Evolutionary conservation across 352 stramenopile genomes (phyloP), one percentile per base, ranked within the genome.

Genomic region (Thraustochytrium striatum): DNA sequence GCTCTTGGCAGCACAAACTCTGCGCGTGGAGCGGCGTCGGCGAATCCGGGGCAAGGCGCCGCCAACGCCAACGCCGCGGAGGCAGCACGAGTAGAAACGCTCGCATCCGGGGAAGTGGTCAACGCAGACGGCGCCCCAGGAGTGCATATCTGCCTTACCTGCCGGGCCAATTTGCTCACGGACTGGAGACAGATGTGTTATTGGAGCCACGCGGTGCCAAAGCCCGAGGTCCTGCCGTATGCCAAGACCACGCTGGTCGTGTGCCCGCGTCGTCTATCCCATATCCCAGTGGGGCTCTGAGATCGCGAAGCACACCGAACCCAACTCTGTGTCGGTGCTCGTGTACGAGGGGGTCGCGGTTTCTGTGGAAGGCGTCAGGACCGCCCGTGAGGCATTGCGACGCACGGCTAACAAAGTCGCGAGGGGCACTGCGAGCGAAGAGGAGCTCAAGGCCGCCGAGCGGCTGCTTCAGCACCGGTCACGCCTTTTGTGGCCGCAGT

Each of bases 271-370:
- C 91, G 65, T 86, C 92, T 25, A 97, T 97, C 75, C 82, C 94
- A 50, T n/a, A n/a, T 81, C 87, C 39, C 93, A 97, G 82, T 97
- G 93, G 93, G 83, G 91, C 39, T 82, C 83, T 1, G 93, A 97
- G 81, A 87, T 97, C 47, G 85, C 86, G 58, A 85, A 87, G 5
- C 92, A 97, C 81, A 89, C 93, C 13, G 85, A 80, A 3, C 78
- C 82, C 0, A 87, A 84, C 0, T 58, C 83, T 9, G 28, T 82
- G 13, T 13, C n/a, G 2, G 61, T 82, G 3, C 8, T 58, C 28
- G 25, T 35, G 41, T 82, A 82, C 68, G 39, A 75, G 30, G 75
- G 75, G n/a, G 61, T 78, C 0, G 28, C 35, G 25, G 65, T 36
- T 3, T 35, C 52, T 21, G 13, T 3, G 5, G 5, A 30, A 3